These are phyloP conservation scores for Naematelia aurantialba DNA, from an alignment of 768 basidiomycete species.

Conservation along the genomic window DNA sequence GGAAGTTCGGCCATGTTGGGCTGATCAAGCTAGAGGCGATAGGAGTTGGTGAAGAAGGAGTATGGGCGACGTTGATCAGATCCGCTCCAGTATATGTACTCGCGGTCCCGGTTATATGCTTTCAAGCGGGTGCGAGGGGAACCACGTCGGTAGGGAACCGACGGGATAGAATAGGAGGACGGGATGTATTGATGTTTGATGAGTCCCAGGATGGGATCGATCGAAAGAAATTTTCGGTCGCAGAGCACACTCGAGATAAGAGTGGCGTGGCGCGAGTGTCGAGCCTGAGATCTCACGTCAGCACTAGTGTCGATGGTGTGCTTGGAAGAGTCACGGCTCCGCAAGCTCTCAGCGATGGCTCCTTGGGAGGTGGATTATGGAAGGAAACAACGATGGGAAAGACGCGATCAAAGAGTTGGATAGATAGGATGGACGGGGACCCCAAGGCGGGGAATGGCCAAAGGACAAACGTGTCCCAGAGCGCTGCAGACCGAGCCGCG, in stretches of 20 bases:
- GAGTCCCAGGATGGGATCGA: too few relatives aligned
- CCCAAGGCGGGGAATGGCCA: neutral
- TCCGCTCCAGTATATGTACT: too few relatives aligned
- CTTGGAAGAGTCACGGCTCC: neutral
- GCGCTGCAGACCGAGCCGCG: too few relatives aligned
- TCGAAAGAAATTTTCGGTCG: neutral
- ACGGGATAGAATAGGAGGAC: too few relatives aligned
- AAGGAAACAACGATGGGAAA: too few relatives aligned
- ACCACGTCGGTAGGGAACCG: too few relatives aligned
- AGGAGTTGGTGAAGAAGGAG: too few relatives aligned
- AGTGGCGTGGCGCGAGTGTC: neutral
- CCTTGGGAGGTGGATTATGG: too few relatives aligned
- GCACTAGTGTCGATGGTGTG: neutral
- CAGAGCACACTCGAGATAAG: neutral
- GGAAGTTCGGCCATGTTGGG: neutral
- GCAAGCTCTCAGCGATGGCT: too few relatives aligned
- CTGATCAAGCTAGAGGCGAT: neutral
- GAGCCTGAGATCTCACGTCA: neutral
- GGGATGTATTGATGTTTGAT: neutral
- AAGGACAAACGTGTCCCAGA: neutral
- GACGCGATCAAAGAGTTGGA: neutral
- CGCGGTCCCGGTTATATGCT: too few relatives aligned
- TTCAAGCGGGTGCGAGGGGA: too few relatives aligned
- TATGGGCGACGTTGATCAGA: too few relatives aligned
- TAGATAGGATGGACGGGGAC: neutral